Evolutionary conservation across 768 basidiomycete genomes (phyloP), one percentile per base, ranked within the genome.

Genomic region (Auriscalpium microsporum): DNA sequence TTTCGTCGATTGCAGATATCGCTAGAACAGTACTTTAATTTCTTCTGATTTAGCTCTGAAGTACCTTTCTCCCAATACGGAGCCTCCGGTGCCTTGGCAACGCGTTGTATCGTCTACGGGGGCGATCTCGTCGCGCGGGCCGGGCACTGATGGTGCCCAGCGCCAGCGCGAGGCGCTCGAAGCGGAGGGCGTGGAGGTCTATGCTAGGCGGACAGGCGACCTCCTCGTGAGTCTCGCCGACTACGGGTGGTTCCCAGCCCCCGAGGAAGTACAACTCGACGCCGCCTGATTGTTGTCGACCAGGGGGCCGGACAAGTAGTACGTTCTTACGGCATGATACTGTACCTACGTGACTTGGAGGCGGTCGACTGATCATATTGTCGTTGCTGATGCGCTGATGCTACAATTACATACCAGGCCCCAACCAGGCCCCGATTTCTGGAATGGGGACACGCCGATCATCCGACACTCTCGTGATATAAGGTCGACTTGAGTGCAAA

Each of bases 161-260:
- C 72, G 81, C 1, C 93, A 96, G 65, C 73, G 81, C 16, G 82
- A 86, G n/a, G 83, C 78, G 2, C 77, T 96, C 13, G 80, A 84
- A 56, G 83, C 80, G 0, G 93, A 94, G 67, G 90, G 88, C 4
- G 79, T 94, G n/a, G 82, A 88, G 50, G 90, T 94, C 17, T 75
- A 65, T 3, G 71, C 69, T 2, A 77, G 81, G 17, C 73, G 77
- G 60, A 76, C 73, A 10, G 86, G 79, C 33, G 83, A 78, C 48
- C 68, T 80, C 63, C 77, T 77, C 48, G 78, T 93, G 4, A 75
- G 85, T 67, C 67, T 88, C 37, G 59, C 65, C 7, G 65, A 59
- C 10, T 87, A 72, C 67, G 87, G 86, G 8, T 89, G 87, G 87
- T 87, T 88, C 62, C 86, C 86, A 0, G 63, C 63, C 0, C 54